phyloP scores from a whole-genome alignment of 2,329 filamentous ascomycete genomes.

The Botryotinia calthae region DNA sequence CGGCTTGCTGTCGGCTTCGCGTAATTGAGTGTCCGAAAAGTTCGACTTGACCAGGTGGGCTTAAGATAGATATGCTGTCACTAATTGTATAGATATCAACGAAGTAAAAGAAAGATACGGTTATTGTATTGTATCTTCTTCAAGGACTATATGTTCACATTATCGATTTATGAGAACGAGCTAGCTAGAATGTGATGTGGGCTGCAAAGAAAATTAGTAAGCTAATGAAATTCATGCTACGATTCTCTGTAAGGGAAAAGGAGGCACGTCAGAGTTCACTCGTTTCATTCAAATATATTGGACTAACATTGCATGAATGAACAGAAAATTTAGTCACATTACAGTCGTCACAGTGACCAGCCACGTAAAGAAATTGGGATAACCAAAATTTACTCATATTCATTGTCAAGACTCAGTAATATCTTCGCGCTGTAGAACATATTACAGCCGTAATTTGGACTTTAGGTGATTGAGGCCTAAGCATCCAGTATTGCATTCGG shows the following conservation, averaged over 20 bases:
- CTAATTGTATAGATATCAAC: neutral
- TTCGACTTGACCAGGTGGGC: neutral
- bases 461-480: conserved; percentile 21
- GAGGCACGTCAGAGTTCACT: neutral
- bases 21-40: conserved; percentile 13
- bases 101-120: neutral
- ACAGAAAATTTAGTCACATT: neutral
- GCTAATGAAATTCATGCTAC: neutral
- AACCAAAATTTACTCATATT: conserved; percentile 21
- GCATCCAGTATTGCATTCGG: conserved; percentile 29
- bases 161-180: neutral
- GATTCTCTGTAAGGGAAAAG: neutral
- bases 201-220: neutral
- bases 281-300: neutral
- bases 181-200: neutral
- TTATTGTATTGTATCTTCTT: neutral
- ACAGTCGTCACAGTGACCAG: neutral
- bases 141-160: neutral
- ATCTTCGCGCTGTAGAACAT: conserved; percentile 34
- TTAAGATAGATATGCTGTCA: too few species aligned
- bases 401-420: conserved; percentile 33
- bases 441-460: conserved; percentile 32
- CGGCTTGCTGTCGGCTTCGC: conserved; percentile 13
- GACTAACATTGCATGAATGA: neutral
- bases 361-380: neutral